phyloP scores from a whole-genome alignment of 441 rosid genomes.

The Geranium incanum region DNA sequence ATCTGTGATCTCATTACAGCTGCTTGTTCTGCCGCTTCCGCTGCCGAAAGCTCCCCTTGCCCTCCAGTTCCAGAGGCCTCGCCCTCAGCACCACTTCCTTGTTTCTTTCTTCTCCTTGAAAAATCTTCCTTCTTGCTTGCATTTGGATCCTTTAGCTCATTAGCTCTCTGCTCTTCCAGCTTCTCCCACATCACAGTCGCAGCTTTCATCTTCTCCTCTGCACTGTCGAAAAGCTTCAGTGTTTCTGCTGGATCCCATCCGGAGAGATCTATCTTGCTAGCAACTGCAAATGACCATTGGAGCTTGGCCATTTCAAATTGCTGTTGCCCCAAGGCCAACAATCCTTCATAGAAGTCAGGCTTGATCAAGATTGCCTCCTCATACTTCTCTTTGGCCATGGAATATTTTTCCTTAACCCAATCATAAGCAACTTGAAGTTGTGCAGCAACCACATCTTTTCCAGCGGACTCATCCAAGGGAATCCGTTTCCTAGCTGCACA shows the following conservation, averaged over 20 bases:
- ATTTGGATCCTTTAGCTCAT: constrained; percentile 62
- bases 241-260: constrained; percentile 73
- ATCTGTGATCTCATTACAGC: constrained; percentile 93
- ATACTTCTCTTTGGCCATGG: constrained; percentile 64
- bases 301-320: constrained; percentile 98
- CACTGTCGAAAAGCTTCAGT: constrained; percentile 62
- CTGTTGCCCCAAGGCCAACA: constrained; percentile 85
- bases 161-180: constrained; percentile 66
- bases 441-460: constrained; percentile 43
- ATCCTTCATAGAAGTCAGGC: constrained; percentile 85
- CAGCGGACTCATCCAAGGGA: constrained; percentile 79
- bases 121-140: constrained; percentile 66
- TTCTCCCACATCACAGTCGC: constrained; percentile 98
- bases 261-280: constrained; percentile 64
- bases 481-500: constrained; percentile 94
- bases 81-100: constrained; percentile 39
- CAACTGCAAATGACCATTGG: constrained; percentile 75
- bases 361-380: constrained; percentile 71
- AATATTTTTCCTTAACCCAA: constrained; percentile 78
- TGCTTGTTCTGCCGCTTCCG: constrained; percentile 93
- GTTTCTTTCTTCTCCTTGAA: constrained; percentile 65
- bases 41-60: constrained; percentile 49
- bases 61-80: constrained; percentile 36
- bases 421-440: constrained; percentile 82
- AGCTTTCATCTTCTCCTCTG: constrained; percentile 84